Percentiles rank a stretch among this genome's conserved stretches.
Evolutionary conservation across 2,329 filamentous ascomycete genomes (phyloP).

Genomic region (Diaporthe destruens): DNA sequence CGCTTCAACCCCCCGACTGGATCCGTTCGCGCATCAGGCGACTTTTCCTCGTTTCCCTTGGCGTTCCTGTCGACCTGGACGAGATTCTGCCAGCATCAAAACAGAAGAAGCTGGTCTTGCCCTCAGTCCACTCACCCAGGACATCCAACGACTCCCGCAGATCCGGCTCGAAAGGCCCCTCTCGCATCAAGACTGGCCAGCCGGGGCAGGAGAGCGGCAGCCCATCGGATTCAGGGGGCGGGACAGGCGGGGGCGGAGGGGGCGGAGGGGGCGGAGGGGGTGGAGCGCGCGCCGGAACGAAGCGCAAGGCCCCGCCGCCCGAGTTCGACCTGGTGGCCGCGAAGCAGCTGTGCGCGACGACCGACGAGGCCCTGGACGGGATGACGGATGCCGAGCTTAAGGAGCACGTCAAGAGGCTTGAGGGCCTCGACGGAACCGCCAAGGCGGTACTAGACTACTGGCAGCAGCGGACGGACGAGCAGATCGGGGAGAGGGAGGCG

Average conservation of each 20-base stretch:
- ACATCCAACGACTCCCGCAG: conserved; percentile 66
- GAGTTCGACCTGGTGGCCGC: conserved; percentile 84
- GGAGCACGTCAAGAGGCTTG: conserved; percentile 76
- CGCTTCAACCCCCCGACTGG: conserved; percentile 96
- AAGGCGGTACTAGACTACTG: conserved; percentile 88
- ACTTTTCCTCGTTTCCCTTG: conserved; percentile 93
- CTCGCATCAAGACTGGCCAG: conserved; percentile 51
- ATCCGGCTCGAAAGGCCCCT: conserved; percentile 54
- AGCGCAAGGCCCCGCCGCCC: conserved; percentile 73
- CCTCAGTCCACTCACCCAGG: conserved; percentile 76
- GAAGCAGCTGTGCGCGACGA: conserved; percentile 83
- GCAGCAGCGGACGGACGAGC: conserved; percentile 87
- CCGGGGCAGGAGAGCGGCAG: conserved; percentile 63
- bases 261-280: conserved; percentile 60
- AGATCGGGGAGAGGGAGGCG: conserved; percentile 89
- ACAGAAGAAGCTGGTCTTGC: conserved; percentile 96
- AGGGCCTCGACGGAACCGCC: conserved; percentile 77
- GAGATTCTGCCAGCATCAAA: conserved; percentile 97
- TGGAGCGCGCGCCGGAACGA: conserved; percentile 47
- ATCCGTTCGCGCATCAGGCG: conserved; percentile 94
- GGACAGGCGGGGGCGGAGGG: conserved; percentile 49
- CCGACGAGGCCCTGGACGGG: conserved; percentile 83
- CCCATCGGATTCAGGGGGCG: conserved; percentile 45
- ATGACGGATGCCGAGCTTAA: conserved; percentile 83
- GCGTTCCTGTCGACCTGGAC: conserved; percentile 95